Base-by-base conservation (phyloP, 345 rosid species). In the Acer saccharum region DNA sequence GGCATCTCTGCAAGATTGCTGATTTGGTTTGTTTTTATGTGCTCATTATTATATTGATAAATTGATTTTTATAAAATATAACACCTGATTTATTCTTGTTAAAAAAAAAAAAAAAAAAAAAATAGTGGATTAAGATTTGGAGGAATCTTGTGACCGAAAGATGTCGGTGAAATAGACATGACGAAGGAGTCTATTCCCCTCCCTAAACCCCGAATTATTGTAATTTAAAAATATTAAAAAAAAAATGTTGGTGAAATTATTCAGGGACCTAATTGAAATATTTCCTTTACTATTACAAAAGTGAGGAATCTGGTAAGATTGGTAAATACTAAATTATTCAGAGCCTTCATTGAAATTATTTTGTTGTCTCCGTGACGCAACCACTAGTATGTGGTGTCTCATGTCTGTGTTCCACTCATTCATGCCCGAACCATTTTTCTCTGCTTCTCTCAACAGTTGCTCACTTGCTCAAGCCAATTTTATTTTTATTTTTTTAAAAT, bases 321-420 rank as follows among this genome's bases (percentile, higher is more conserved):
- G 68, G 29, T 57, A 66, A 60, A 72, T 32, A 65, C 9, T 76
- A 61, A 44, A 76, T n/a, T 66, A 60, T 35, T 58, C 14, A 46
- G 77, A 77, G 25, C 73, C 74, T 2, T 71, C 8, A 2, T 44
- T 46, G 65, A 35, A 64, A 71, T 63, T 62, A 16, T 7, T 71
- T 10, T 68, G 0, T 13, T 18, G 1, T 23, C 46, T 0, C 10
- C 9, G 68, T 61, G 17, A 44, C 61, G 11, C 20, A 16, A 54
- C 65, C 46, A 46, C 50, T 46, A 10, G 50, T 10, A 13, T 57
- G 44, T 13, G 20, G 14, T 57, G 6, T 16, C 64, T 32, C 39
- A 5, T 55, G 13, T 25, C 55, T n/a, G 61, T 20, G 65, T 72
- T 68, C 44, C 35, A 6, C 54, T 68, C 75, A 23, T 68, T 73